Evolutionary conservation across 345 rosid genomes (phyloP), one percentile per base, ranked within the genome.

Genomic region (Gossypium arboreum): DNA sequence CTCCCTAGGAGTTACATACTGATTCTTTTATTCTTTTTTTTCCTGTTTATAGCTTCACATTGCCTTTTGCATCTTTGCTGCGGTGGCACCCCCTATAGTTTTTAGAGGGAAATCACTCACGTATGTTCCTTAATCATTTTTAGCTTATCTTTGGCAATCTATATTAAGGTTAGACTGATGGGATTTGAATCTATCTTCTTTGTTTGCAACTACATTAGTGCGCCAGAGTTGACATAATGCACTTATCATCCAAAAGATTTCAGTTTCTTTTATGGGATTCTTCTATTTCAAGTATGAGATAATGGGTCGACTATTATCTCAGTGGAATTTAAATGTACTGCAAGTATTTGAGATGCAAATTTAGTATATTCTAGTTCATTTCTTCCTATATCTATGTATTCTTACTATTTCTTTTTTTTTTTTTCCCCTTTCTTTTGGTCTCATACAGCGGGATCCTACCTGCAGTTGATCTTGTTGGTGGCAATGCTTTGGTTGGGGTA

Each of bases 51-150:
- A 96, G 97, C 55, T 96, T 75, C 98, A 96, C 76, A 88, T 92
- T 75, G 88, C 79, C 73, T 93, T 93, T 81, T 84, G 86, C 75
- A 77, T 96, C 81, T 72, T 90, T 45, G 97, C 98, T 79, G 94
- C 99, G 1, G 95, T 96, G 72, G 98, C 99, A 72, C 99, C 99
- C 65, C 97, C 99, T 57, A 75, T 96, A 10, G 72, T 96, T 83
- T 96, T 96, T 88, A 93, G 85, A 83, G 98, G 99, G 70, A 93
- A 96, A 84, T 92, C 98, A 76, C 91, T 96, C n/a, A 81, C 99
- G 98, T 96, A 88, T 78, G 97, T 82, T 58, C 29, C 25, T 67
- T 75, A 44, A 41, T 12, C 41, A 50, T 17, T 15, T 55, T 7
- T 9, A 69, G 22, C 52, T 48, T 59, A 17, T 27, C 39, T 66